Percentiles rank a stretch among this genome's conserved stretches.
These are phyloP conservation scores for Botrytis aclada DNA, from an alignment of 2,329 filamentous ascomycete species.

Conservation along the genomic window DNA sequence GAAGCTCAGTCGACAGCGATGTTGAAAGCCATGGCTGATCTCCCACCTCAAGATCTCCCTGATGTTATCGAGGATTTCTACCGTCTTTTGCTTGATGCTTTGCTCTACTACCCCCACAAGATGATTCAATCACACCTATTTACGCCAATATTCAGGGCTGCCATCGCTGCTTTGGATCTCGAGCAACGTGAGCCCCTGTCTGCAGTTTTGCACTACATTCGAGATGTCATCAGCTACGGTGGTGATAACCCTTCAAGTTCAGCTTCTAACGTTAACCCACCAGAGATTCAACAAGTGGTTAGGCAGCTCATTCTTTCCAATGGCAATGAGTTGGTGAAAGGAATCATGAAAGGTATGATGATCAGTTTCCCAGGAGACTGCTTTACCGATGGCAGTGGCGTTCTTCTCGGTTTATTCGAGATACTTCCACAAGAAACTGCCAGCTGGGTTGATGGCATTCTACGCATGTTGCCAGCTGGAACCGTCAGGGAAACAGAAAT, in stretches of 20 bases:
- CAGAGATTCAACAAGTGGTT: conserved; percentile 69
- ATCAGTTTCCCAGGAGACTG: conserved; percentile 96
- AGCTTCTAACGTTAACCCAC: conserved; percentile 56
- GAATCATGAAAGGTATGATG: conserved; percentile 97
- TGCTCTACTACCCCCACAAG: conserved; percentile 87
- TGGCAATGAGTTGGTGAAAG: conserved; percentile 78
- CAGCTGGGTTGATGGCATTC: conserved; percentile 77
- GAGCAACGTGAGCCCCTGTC: conserved; percentile 90
- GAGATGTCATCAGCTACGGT: conserved; percentile 87
- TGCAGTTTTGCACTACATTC: conserved; percentile 87
- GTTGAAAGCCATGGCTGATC: conserved; percentile 81
- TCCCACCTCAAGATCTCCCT: conserved; percentile 61
- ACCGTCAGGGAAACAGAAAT: conserved; percentile 78
- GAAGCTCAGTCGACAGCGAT: conserved; percentile 90
- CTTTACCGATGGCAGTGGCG: conserved; percentile 89
- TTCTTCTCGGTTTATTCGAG: conserved; percentile 87
- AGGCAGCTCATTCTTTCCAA: conserved; percentile 67
- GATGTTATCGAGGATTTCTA: conserved; percentile 74
- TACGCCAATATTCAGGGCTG: conserved; percentile 79
- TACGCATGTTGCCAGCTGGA: conserved; percentile 78
- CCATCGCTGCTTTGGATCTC: conserved; percentile 78
- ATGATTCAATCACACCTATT: conserved; percentile 78
- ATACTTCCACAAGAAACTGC: conserved; percentile 77
- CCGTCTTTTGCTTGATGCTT: conserved; percentile 83
- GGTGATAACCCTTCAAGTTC: conserved; percentile 68